Percentiles rank a stretch among this genome's conserved stretches.
phyloP scores from a whole-genome alignment of 805 yeast species.

The Nakazawaea ernobii region DNA sequence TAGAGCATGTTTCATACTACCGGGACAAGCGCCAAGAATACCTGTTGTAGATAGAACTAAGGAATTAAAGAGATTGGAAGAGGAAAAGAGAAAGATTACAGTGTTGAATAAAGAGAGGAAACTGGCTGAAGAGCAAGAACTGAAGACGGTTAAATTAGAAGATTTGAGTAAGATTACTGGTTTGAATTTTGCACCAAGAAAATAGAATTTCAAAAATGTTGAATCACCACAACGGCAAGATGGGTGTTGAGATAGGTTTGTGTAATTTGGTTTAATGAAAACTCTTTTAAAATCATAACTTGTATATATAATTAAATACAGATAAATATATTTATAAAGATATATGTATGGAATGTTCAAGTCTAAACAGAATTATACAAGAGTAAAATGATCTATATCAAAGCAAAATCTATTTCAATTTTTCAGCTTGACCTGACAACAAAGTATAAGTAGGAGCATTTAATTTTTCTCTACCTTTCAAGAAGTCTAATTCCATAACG shows the following conservation, averaged over 20 bases:
- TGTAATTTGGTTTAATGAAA: too few species aligned
- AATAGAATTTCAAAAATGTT: too few species aligned
- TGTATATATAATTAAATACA: too few species aligned
- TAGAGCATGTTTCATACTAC: conserved; percentile 66
- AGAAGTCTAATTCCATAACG: conserved; percentile 91
- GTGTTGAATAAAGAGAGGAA: conserved; percentile 24
- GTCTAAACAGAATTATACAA: too few species aligned
- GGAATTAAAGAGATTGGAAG: neutral
- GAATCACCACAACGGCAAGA: too few species aligned
- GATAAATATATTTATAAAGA: neutral
- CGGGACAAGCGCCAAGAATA: conserved; percentile 25
- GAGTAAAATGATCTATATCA: neutral
- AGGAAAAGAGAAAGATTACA: conserved; percentile 32
- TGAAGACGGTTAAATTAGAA: conserved; percentile 28
- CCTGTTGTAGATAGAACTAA: conserved; percentile 21
- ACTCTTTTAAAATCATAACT: too few species aligned
- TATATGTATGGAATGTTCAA: too few species aligned
- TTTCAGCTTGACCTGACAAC: conserved; percentile 73
- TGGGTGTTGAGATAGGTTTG: too few species aligned
- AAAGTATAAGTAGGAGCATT: conserved; percentile 86
- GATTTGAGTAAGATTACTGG: conserved; percentile 22
- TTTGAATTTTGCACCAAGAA: conserved; percentile 15
- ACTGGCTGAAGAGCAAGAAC: conserved; percentile 22
- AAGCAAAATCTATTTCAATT: conserved; percentile 18
- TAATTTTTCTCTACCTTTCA: conserved; percentile 87